A percentile compares a stretch with the other conserved stretches of the same genome.
phyloP scores from a whole-genome alignment of 139 green algal genomes.

The Chlorella vulgaris region DNA sequence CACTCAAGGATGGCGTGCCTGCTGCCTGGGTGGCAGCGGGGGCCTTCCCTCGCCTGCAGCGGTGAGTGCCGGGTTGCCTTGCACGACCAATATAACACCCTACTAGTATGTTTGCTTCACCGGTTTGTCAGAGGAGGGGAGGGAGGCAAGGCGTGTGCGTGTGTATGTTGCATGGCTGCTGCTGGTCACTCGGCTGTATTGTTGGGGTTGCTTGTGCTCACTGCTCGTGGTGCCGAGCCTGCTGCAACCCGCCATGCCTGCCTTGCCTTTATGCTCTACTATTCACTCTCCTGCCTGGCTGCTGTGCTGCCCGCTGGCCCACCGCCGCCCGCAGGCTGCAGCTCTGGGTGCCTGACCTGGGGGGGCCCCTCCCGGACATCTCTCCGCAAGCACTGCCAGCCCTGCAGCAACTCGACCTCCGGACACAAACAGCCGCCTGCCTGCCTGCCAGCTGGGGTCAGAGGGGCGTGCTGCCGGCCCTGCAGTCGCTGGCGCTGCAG shows the following conservation, averaged over 20 bases:
- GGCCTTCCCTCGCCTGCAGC: constrained; percentile 9
- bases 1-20: background rate
- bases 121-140: too few relatives aligned
- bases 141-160: too few relatives aligned
- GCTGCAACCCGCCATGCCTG: too few relatives aligned
- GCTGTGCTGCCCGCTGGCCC: too few relatives aligned
- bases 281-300: background rate
- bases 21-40: background rate
- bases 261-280: background rate
- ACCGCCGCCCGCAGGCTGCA: constrained; percentile 19
- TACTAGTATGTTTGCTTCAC: too few relatives aligned
- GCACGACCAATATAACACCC: too few relatives aligned
- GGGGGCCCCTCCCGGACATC: background rate
- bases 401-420: background rate
- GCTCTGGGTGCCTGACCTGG: background rate
- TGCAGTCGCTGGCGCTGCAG: background rate
- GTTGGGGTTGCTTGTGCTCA: too few relatives aligned
- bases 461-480: background rate
- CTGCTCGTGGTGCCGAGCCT: too few relatives aligned
- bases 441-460: background rate
- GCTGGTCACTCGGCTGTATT: too few relatives aligned
- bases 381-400: background rate
- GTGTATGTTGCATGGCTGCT: too few relatives aligned
- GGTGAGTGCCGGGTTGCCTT: background rate
- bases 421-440: background rate